phyloP scores from a whole-genome alignment of 768 basidiomycete genomes.

The Leccinum subtestaceum region DNA sequence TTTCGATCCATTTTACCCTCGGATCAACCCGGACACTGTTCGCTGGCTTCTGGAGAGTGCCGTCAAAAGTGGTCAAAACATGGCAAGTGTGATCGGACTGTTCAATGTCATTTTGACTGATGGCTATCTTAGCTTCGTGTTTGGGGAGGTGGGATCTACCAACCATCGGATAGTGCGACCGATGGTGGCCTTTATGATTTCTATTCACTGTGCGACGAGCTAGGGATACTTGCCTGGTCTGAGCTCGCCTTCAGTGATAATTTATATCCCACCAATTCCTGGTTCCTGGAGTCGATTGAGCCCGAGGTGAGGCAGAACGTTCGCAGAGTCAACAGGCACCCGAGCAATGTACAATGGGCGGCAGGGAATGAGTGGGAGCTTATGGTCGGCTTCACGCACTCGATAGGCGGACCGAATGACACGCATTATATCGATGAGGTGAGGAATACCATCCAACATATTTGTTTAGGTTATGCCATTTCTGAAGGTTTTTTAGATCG shows the following conservation, averaged over 20 bases:
- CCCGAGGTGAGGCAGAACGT: conserved; percentile 53
- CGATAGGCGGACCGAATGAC: neutral
- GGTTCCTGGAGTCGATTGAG: conserved; percentile 48
- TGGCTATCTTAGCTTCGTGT: conserved; percentile 42
- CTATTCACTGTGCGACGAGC: conserved; percentile 56
- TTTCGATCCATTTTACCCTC: conserved; percentile 57
- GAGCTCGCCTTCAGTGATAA: conserved; percentile 47
- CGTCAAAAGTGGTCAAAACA: conserved; percentile 54
- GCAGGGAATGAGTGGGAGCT: conserved; percentile 47
- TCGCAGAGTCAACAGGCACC: conserved; percentile 50
- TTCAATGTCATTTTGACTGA: neutral
- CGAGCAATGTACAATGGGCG: conserved; percentile 58
- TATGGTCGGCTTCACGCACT: conserved; percentile 28
- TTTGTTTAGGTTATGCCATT: neutral
- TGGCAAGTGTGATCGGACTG: conserved; percentile 37
- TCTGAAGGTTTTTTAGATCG: conserved; percentile 34
- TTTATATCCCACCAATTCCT: conserved; percentile 54
- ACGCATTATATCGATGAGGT: conserved; percentile 42
- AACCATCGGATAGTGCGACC: conserved; percentile 39
- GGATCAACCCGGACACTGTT: conserved; percentile 47
- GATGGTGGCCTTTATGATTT: conserved; percentile 52
- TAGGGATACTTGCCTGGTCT: conserved; percentile 60
- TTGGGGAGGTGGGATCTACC: conserved; percentile 59
- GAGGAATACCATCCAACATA: conserved; percentile 2
- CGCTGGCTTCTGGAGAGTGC: conserved; percentile 58